Conservation (phyloP, 441 rosid genomes). For the Adansonia madagascariensis region DNA sequence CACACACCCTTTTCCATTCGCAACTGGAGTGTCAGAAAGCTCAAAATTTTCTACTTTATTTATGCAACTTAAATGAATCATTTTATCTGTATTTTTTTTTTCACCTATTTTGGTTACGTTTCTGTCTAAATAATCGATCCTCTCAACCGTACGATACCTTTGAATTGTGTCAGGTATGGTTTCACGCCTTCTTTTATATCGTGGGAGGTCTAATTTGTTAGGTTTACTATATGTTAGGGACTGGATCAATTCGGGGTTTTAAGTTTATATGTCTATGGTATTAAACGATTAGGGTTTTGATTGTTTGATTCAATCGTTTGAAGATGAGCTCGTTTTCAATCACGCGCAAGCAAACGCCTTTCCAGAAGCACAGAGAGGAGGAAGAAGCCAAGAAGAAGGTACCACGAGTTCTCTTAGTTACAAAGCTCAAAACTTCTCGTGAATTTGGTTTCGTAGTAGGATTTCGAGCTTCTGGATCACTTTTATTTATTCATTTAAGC, state of each 20-base stretch:
- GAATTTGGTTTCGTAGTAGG: background rate
- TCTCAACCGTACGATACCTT: background rate
- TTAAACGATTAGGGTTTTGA: slow-evolving; percentile 20
- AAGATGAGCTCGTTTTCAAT: slow-evolving; percentile 93
- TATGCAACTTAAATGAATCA: no score
- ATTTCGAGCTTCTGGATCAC: background rate
- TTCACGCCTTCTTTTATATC: background rate
- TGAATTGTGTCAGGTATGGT: slow-evolving; percentile 10
- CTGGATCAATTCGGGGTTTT: slow-evolving; percentile 11
- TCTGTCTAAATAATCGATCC: background rate
- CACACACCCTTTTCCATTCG: no score
- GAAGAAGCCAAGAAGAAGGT: slow-evolving; percentile 98
- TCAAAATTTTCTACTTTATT: no score
- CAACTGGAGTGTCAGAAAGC: no score
- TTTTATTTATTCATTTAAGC: slow-evolving; percentile 8
- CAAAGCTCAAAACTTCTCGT: background rate
- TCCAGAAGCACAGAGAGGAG: slow-evolving; percentile 98
- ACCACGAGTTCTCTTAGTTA: slow-evolving; percentile 7
- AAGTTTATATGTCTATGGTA: background rate
- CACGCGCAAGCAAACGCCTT: slow-evolving; percentile 91
- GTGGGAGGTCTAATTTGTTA: background rate
- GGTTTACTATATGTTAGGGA: slow-evolving; percentile 1
- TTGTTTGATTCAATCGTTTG: background rate
- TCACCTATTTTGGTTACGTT: background rate
- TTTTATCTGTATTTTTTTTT: no score